Base-by-base conservation (phyloP, 108 stramenopile genomes). In the Nannochloropsis granulata region DNA sequence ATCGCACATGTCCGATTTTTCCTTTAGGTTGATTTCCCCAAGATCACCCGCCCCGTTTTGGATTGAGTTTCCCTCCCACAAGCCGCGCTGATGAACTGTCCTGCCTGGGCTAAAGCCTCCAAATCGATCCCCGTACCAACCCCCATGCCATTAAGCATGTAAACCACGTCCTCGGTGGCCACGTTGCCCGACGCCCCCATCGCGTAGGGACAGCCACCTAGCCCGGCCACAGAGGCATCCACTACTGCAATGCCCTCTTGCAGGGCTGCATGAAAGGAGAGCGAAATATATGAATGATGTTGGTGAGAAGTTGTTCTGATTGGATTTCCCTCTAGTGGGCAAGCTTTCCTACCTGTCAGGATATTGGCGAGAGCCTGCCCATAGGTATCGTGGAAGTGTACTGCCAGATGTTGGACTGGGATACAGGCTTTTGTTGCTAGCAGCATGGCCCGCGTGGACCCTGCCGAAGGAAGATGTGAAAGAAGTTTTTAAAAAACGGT, bases 81-180 rank as follows among this genome's bases (percentile, higher is more conserved):
- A 19, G 43, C 44, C 0, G 87, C 88, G 24, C 78, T 82, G 34
- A 92, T 91, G 43, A 80, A 91, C 79, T 83, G 23, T 5, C 91
- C 86, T 7, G 89, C 91, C 23, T 83, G 82, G 13, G 88, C 34
- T 13, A 92, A 80, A 86, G 25, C n/a, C 14, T 91, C 88, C 43
- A 92, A 44, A 82, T 92, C 90, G 12, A 90, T 88, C 26, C 95
- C 94, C 24, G 94, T 95, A 0, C 90, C 86, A 13, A 95, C 79
- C 21, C 94, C 94, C 92, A 94, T 87, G 13, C 95, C 94, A 44
- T 95, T 83, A 83, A 95, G 83, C 94, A 96, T 94, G 89, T 95
- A 96, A n/a, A 96, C 92, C 23, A 94, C 93, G 89, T 96, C 95
- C 91, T 96, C 95, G 8, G 95, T 95, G 0, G 95, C 94, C 23